Evolutionary conservation across 768 basidiomycete species (phyloP).

Genomic region (Fibroporia radiculosa): DNA sequence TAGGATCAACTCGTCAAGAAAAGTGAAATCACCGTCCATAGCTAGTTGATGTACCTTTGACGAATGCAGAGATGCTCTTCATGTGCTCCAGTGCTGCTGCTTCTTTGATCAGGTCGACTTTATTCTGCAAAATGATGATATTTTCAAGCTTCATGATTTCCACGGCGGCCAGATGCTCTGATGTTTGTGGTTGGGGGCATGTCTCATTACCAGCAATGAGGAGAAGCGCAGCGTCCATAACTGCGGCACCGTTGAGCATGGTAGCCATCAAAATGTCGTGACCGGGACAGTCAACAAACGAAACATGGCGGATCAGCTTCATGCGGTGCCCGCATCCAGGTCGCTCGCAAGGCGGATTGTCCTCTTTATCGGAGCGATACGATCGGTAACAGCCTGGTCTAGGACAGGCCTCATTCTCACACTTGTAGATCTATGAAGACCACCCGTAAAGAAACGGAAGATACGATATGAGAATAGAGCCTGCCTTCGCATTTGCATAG

Average conservation of each 20-base stretch:
- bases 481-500: conserved; percentile 96
- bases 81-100: conserved; percentile 91
- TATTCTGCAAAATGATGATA: conserved; percentile 97
- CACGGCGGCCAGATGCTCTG: conserved; percentile 96
- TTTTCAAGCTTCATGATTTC: conserved; percentile 99
- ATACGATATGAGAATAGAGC: conserved; percentile 18
- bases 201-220: conserved; percentile 98
- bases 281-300: conserved; percentile 96
- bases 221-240: conserved; percentile 97
- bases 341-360: conserved; percentile 86
- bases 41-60: conserved; percentile 58
- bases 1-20: conserved; percentile 22
- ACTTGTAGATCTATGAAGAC: conserved; percentile 86
- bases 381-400: conserved; percentile 92
- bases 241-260: conserved; percentile 99
- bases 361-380: conserved; percentile 91
- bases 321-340: conserved; percentile 86
- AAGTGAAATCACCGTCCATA: neutral
- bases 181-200: conserved; percentile 98
- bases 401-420: conserved; percentile 88
- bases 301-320: conserved; percentile 93
- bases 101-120: conserved; percentile 97
- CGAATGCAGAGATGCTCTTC: conserved; percentile 92
- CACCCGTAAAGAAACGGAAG: neutral
- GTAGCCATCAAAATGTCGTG: conserved; percentile 99